Base-by-base conservation (phyloP, 75 land plant genomes). In the Sequoia sempervirens region DNA sequence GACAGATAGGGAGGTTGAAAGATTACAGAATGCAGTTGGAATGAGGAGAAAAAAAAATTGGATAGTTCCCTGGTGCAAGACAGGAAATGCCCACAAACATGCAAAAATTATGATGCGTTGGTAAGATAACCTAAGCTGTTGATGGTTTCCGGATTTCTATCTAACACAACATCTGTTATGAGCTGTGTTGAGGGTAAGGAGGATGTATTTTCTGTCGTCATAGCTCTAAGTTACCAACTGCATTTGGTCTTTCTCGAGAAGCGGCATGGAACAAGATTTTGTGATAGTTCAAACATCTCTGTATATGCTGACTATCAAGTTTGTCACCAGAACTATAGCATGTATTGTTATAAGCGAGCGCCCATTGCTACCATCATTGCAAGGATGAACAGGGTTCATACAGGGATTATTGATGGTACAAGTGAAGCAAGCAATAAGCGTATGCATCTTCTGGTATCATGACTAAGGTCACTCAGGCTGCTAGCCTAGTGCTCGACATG, bases 1-100 rank as follows among this genome's bases (percentile, higher is more conserved):
- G 88, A 87, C 52, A 81, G 75, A 79, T 30, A 83, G 80, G 53
- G 80, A 87, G 7, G 74, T 89, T 52, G 81, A 89, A 88, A 91
- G 84, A 61, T 79, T 72, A 76, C 85, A 3, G 92, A 87, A 5
- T 86, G 84, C 74, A 91, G 88, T 47, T 85, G 85, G 18, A 46
- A 87, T 43, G 92, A 87, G 41, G 70, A 85, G 18, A 84, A 61
- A 38, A 86, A 87, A 20, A 34, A 32, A 9, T 26, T 85, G 34
- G 70, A 64, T 45, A 81, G 32, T n/a, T 91, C 84, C 80, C 69
- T 84, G 34, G 82, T 85, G 2, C 86, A 90, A 23, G 86, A 80
- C 81, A 87, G 84, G 83, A 83, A 84, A 50, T 41, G 53, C 83
- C 85, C 84, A 53, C 41, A 37, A 74, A 37, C 66, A 70, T 8